A percentile compares a stretch with the other conserved stretches of the same genome.
Conservation (phyloP, 306 rosid species). For the Cicer arietinum region DNA sequence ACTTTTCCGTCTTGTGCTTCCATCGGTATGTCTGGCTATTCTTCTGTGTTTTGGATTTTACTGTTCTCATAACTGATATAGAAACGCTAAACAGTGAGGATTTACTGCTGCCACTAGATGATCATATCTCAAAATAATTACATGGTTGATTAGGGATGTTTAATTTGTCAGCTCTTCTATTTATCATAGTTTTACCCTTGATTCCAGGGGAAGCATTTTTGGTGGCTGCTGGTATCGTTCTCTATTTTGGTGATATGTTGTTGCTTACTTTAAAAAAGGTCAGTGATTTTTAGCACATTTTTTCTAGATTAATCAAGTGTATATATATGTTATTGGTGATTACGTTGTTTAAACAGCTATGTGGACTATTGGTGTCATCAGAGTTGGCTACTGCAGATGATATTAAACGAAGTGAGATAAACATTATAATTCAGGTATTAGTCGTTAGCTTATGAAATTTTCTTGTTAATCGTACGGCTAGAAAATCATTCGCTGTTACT, state of each 20-base stretch:
- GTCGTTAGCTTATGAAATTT: constrained; percentile 39
- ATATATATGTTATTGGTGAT: constrained; percentile 40
- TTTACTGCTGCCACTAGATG: constrained; percentile 6
- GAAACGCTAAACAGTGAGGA: constrained; percentile 1
- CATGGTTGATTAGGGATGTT: constrained; percentile 11
- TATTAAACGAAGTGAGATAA: constrained; percentile 76
- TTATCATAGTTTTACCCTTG: constrained; percentile 22
- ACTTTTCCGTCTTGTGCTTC: constrained; percentile 94
- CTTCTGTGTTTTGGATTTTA: constrained; percentile 28
- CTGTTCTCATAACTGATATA: constrained; percentile 3
- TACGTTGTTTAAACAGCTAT: constrained; percentile 58
- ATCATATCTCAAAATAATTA: constrained; percentile 28
- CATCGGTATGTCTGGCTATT: constrained; percentile 63
- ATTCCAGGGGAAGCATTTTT: constrained; percentile 81
- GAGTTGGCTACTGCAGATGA: constrained; percentile 56
- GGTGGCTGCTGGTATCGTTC: constrained; percentile 83
- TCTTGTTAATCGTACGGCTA: constrained; percentile 37
- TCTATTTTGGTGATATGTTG: constrained; percentile 91
- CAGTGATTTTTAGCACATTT: constrained; percentile 33
- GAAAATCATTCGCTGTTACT: constrained; percentile 49
- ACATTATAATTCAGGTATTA: constrained; percentile 81
- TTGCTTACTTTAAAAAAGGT: constrained; percentile 75
- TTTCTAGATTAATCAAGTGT: constrained; percentile 26
- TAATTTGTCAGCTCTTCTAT: constrained; percentile 28
- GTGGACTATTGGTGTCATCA: constrained; percentile 55